Percentiles rank a stretch among this genome's conserved stretches.
phyloP scores from a whole-genome alignment of 1,139 yeast species.

The Sugiyamaella grinbergsii region DNA sequence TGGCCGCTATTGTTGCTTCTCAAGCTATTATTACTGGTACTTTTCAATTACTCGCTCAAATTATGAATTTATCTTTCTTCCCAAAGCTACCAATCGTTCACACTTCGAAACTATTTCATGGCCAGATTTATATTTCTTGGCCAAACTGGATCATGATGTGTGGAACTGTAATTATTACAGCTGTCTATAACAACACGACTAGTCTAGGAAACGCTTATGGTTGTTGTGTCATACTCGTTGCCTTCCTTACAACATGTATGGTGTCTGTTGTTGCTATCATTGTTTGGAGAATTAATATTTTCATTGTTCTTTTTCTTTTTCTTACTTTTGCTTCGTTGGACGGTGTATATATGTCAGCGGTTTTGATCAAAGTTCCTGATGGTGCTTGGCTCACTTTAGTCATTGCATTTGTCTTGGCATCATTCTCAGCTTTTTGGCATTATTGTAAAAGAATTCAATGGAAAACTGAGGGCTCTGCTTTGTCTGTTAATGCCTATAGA shows the following conservation, averaged over 20 bases:
- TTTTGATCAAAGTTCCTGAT: slow-evolving; percentile 53
- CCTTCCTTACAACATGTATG: slow-evolving; percentile 53
- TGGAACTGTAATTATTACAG: slow-evolving; percentile 53
- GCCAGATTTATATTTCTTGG: slow-evolving; percentile 55
- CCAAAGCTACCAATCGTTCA: slow-evolving; percentile 53
- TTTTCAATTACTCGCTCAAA: slow-evolving; percentile 54
- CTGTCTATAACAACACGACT: slow-evolving; percentile 54
- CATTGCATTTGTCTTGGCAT: slow-evolving; percentile 46
- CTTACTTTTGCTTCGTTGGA: slow-evolving; percentile 53
- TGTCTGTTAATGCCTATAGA: slow-evolving; percentile 15
- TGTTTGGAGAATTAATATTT: slow-evolving; percentile 47
- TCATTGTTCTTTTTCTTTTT: slow-evolving; percentile 45
- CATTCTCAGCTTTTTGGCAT: slow-evolving; percentile 54
- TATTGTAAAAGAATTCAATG: slow-evolving; percentile 45
- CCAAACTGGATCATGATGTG: slow-evolving; percentile 54
- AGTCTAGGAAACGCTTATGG: slow-evolving; percentile 64
- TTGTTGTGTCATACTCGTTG: slow-evolving; percentile 58
- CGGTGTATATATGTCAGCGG: slow-evolving; percentile 50
- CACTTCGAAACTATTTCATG: slow-evolving; percentile 48
- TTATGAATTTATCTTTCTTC: slow-evolving; percentile 56
- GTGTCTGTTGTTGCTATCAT: slow-evolving; percentile 51
- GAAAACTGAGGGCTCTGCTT: slow-evolving; percentile 22
- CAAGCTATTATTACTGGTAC: slow-evolving; percentile 62
- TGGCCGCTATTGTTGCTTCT: slow-evolving; percentile 59
- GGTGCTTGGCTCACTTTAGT: slow-evolving; percentile 65